A percentile compares a stretch with the other conserved stretches of the same genome.
These are phyloP conservation scores for Delonix regia DNA, from an alignment of 306 rosid species.

Conservation along the genomic window DNA sequence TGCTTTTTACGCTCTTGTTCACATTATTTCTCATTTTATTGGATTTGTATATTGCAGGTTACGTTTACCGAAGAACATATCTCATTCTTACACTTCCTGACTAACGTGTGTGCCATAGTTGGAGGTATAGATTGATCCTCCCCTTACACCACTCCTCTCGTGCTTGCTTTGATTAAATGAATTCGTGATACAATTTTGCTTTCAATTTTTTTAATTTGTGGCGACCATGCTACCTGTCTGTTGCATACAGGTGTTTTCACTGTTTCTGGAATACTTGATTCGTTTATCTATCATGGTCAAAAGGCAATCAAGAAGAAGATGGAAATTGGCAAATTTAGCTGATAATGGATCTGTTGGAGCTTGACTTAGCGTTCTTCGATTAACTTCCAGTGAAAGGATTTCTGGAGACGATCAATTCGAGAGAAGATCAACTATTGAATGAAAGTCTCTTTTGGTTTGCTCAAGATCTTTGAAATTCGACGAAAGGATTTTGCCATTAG, in stretches of 20 bases:
- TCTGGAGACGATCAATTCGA: conserved; percentile 38
- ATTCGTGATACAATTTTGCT: neutral
- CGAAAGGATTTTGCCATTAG: conserved; percentile 35
- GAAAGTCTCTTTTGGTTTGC: conserved; percentile 40
- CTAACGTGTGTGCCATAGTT: conserved; percentile 92
- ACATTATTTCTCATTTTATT: neutral
- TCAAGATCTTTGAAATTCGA: conserved; percentile 43
- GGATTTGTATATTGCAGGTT: conserved; percentile 60
- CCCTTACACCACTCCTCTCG: conserved; percentile 6
- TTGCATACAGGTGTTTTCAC: conserved; percentile 79
- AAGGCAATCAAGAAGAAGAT: conserved; percentile 95
- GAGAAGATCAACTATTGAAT: conserved; percentile 42
- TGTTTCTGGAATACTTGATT: conserved; percentile 93
- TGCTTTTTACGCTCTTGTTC: neutral
- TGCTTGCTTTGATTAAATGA: conserved; percentile 18
- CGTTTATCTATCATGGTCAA: conserved; percentile 96
- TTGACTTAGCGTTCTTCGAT: conserved; percentile 36
- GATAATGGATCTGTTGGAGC: conserved; percentile 34
- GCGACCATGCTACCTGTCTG: neutral
- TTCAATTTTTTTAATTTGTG: neutral
- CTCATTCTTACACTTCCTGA: conserved; percentile 95
- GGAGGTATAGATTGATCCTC: conserved; percentile 72
- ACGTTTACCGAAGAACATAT: conserved; percentile 79
- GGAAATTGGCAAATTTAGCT: conserved; percentile 91
- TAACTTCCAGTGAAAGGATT: conserved; percentile 49